A percentile compares a stretch with the other conserved stretches of the same genome.
Evolutionary conservation across 2,329 filamentous ascomycete genomes (phyloP).

Genomic region (Pseudogymnoascus sp.): DNA sequence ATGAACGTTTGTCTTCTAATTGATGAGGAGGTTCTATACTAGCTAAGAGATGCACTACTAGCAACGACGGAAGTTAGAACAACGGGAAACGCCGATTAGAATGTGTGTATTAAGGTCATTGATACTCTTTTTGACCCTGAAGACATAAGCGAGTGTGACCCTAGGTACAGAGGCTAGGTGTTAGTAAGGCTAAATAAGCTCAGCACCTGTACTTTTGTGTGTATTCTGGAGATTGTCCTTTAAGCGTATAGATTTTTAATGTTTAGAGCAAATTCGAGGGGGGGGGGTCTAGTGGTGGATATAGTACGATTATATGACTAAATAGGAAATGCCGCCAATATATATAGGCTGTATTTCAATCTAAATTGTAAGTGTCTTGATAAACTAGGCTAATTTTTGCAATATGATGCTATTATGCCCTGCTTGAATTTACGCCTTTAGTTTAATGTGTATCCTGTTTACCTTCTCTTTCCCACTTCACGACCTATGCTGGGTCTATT

Average conservation of each 20-base stretch:
- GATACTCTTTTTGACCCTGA: constrained; percentile 9
- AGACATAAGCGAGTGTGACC: background rate
- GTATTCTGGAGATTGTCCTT: background rate
- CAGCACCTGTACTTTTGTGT: background rate
- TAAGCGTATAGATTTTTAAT: background rate
- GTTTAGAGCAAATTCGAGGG: background rate
- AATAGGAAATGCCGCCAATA: background rate
- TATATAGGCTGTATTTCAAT: background rate
- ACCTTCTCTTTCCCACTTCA: too few species aligned
- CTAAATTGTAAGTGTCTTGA: too few species aligned
- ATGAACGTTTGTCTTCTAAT: constrained; percentile 8
- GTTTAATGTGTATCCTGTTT: too few species aligned
- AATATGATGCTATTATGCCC: too few species aligned
- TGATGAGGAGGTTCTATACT: background rate
- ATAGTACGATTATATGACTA: background rate
- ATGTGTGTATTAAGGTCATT: constrained; percentile 9
- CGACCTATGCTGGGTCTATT: too few species aligned
- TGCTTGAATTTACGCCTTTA: too few species aligned
- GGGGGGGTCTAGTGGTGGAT: background rate
- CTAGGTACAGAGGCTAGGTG: constrained; percentile 1
- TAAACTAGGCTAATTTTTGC: too few species aligned
- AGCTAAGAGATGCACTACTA: background rate
- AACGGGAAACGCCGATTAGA: background rate
- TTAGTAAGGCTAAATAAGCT: background rate
- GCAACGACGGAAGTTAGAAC: background rate